Evolutionary conservation across 2,329 filamentous ascomycete genomes (phyloP), one percentile per base, ranked within the genome.

Genomic region (Scedosporium boydii): DNA sequence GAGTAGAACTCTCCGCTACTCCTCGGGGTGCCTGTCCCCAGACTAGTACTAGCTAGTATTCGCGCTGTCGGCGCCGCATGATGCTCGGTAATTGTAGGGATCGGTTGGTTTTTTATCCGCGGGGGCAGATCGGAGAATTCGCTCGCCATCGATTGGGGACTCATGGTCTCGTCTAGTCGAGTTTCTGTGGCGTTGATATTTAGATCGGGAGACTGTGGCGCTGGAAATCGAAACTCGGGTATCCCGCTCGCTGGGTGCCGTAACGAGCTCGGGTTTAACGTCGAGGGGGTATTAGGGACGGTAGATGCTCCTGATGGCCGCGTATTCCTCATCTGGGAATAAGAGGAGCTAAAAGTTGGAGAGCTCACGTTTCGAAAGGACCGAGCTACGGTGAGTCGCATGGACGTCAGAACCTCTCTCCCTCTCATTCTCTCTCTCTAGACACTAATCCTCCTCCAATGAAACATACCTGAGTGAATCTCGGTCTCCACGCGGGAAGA

Each of bases 1-100:
- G 93, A 93, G 73, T 96, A 98, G 69, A 98, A 96, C 70, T 99
- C 95, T 61, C 89, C 90, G 71, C 95, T 99, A 66, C 91, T 96
- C 68, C 95, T 82, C 26, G 91, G 92, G 29, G 93, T 98, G 4
- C 85, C 87, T 18, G 63, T 63, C 10, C 84, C 84, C 66, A 89
- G 80, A 68, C 90, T 96, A 16, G 88, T 87, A 38, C 89, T 87
- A 3, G 92, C 91, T 61, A 96, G 79, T 60, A 96, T 86, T 59
- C 88, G 80, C 4, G 87, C 83, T 18, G 85, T 80, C 12, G 34
- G 51, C 18, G 34, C 21, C 2, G 60, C 51, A 23, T 1, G 87
- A 85, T 26, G 82, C 79, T 14, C 81, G 76, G 68, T 79, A 83
- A 68, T 86, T 89, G 44, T 80, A 77, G 63, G 82, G 82, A 18